These are phyloP conservation scores for Cyberlindnera japonica DNA, from an alignment of 805 yeast genomes.

Conservation along the genomic window DNA sequence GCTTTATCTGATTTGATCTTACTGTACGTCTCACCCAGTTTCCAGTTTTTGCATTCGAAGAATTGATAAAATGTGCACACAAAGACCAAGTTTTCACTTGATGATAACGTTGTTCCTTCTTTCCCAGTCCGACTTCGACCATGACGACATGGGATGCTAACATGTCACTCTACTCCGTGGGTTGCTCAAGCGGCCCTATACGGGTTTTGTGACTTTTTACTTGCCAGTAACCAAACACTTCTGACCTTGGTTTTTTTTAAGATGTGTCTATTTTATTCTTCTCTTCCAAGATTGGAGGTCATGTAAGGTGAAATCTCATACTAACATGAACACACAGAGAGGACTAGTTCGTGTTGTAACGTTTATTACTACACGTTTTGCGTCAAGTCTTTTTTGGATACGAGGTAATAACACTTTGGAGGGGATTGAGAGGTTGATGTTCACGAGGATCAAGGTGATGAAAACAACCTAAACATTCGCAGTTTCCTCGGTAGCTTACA, in stretches of 20 bases:
- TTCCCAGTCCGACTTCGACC: conserved; percentile 90
- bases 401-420: background rate
- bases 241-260: conserved; percentile 41
- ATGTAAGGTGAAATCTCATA: background rate
- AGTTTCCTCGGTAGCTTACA: conserved; percentile 94
- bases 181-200: conserved; percentile 26
- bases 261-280: conserved; percentile 2
- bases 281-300: background rate
- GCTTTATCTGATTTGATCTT: background rate
- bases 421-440: background rate
- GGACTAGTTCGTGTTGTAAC: conserved; percentile 14
- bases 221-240: conserved; percentile 75
- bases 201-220: conserved; percentile 58
- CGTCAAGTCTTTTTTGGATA: background rate
- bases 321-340: conserved; percentile 8
- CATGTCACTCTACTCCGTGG: conserved; percentile 29
- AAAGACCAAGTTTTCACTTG: conserved; percentile 20
- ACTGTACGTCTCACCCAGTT: conserved; percentile 1
- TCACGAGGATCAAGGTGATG: conserved; percentile 51
- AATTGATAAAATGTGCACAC: too few species aligned
- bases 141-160: conserved; percentile 76
- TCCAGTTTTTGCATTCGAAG: too few species aligned
- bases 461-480: conserved; percentile 82
- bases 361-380: background rate
- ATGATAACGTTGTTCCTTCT: conserved; percentile 66